Conservation (phyloP, 2,329 filamentous ascomycete genomes). For the Pseudonectria buxi region DNA sequence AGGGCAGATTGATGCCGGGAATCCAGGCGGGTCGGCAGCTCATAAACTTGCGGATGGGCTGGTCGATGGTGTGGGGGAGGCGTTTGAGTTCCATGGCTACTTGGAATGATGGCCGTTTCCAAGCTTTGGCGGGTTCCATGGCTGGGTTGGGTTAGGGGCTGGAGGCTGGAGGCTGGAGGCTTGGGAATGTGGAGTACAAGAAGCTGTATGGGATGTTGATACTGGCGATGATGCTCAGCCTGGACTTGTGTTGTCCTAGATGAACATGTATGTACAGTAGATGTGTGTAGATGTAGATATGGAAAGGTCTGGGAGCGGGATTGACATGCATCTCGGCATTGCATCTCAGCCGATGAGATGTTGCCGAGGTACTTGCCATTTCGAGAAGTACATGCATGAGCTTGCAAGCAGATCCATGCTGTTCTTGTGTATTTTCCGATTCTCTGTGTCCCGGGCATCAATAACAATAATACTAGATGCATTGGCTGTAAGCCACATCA, state of each 20-base stretch:
- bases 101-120: conserved; percentile 22
- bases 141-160: neutral
- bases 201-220: too few species aligned
- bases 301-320: too few species aligned
- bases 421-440: too few species aligned
- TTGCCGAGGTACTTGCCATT: conserved; percentile 11
- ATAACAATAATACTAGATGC: too few species aligned
- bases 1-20: conserved; percentile 25
- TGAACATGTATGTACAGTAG: too few species aligned
- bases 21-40: conserved; percentile 28
- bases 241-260: too few species aligned
- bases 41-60: conserved; percentile 19
- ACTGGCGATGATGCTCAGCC: too few species aligned
- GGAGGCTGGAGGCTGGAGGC: neutral
- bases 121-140: conserved; percentile 11
- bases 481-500: too few species aligned
- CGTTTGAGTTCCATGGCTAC: conserved; percentile 23
- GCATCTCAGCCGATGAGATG: neutral
- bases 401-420: neutral
- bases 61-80: conserved; percentile 18
- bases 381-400: neutral
- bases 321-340: too few species aligned
- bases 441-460: too few species aligned
- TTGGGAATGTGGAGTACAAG: too few species aligned
- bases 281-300: too few species aligned